Evolutionary conservation across 208 protist species (phyloP), one percentile per base, ranked within the genome.

Genomic region (Acanthamoeba triangularis): DNA sequence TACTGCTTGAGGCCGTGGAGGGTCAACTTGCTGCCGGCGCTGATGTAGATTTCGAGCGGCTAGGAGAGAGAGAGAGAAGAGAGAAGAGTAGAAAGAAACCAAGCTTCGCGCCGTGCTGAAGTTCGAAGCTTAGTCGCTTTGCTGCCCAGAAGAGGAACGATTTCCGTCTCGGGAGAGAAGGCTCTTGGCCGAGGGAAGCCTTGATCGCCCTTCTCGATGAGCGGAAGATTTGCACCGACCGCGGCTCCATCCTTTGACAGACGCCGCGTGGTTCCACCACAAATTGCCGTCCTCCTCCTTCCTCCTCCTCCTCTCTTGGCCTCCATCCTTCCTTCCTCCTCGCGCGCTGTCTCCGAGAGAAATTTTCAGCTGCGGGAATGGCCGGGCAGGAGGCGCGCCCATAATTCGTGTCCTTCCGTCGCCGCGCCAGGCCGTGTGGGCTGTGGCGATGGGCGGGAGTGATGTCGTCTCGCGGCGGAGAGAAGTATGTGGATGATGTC

Each of bases 1-100:
- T 99, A 99, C 98, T 99, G 99, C 82, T 99, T 98, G 6, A 99
- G 98, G 85, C 99, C 99, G 97, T 99, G 99, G 8, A 99, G 98
- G 11, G 99, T 99, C 3, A 99, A 98, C 97, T 99, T 99, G 59
- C 98, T 97, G 63, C 99, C 98, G 97, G 99, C 99, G 95, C 99
- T 99, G 47, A 99, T 98, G 97, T 99, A 99, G 78, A 99, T 99
- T 97, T 99, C 99, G 65, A 99, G 98, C 35, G 98, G 98, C 82
- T 98, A 95, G 35, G 52, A 20, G 59, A n/a, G 80, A 35, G n/a
- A 59, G 6, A 88, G 41, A 59, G 35, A 18, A n/a, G 16, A 59
- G 49, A 59, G 30, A 49, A 85, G 80, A 88, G 47, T 13, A n/a
- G 28, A 25, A 52, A 37, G 80, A 88, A 18, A 16, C 44, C 30